Base-by-base conservation (phyloP, 495 filamentous ascomycete species). In the Haplographium delicatum region DNA sequence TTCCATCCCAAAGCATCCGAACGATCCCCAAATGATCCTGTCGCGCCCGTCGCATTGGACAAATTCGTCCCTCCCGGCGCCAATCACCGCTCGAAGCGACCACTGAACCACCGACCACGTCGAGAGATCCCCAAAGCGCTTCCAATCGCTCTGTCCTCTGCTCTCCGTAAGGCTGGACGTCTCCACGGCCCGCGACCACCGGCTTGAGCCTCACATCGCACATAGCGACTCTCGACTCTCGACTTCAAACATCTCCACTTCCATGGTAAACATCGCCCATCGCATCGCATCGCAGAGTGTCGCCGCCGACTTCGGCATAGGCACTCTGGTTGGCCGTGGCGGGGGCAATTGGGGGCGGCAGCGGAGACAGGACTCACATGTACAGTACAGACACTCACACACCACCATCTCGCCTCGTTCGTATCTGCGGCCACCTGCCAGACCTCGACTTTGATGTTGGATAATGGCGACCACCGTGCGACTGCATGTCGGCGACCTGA, bases 141-240 rank as follows among this genome's bases (percentile, higher is more conserved):
- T 33, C 54, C 54, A 53, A 46, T 47, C 28, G 50, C 46, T 50
- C 50, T 53, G 24, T 23, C 54, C 26, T 47, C 37, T 34, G 23
- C 38, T 5, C 34, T 33, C 26, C 37, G 50, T 56, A 60, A 60
- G 56, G 64, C 60, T 65, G 58, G 62, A 54, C 41, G 39, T 58
- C 50, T 54, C 44, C n/a, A 46, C 50, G 54, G 61, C 52, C 54
- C 50, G 53, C 18, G 10, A 52, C 30, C 58, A 27, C 35, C 38
- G 31, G 19, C 48, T 37, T 45, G 53, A 56, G 53, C 55, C 58
- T 35, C 49, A 54, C n/a, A n/a, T n/a, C n/a, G n/a, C n/a, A n/a
- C n/a, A 47, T 43, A 20, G 28, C 30, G 33, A 47, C 42, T 31
- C 35, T 47, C 45, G 5, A 26, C 19, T 42, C 34, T n/a, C n/a